Evolutionary conservation across 2,329 filamentous ascomycete genomes (phyloP), one percentile per base, ranked within the genome.

Genomic region (Elsinoe arachidis): DNA sequence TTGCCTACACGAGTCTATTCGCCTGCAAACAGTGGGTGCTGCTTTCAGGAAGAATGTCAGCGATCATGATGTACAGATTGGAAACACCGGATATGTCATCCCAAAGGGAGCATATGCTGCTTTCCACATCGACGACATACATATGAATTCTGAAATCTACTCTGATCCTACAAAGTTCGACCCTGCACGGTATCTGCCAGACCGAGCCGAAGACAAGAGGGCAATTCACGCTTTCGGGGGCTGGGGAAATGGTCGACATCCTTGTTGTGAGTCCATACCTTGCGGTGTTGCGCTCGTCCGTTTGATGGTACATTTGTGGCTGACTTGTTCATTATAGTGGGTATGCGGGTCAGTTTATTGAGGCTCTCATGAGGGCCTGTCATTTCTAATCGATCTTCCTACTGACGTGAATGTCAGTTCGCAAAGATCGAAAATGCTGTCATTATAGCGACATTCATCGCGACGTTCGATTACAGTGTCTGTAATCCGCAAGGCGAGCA

Each of bases 381-480:
- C 41, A 26, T 26, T 26, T 3, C 6, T 26, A 6, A 3, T 44
- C 10, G 19, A 21, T n/a, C 11, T 44, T 15, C 10, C 17, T 21
- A 11, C 41, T 44, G 19, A 44, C 19, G n/a, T 21, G n/a, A 15
- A 11, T 15, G n/a, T 15, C 17, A 44, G 56, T 80, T 81, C 64
- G 78, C 79, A 1, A 80, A 80, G 61, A 66, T 82, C 1, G 78
- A 81, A 63, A 74, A 75, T 56, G 75, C 72, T 52, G 66, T 81
- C 59, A 76, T 79, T 30, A 73, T 71, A 0, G 76, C 76, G 1
- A 73, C 75, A 46, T 79, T 80, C 57, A 56, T 78, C 14, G 73
- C 78, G 2, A 71, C 71, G 43, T 80, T 80, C 56, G 74, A 80
- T 57, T 76, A 75, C 57, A 62, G 68, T 5, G 67, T 78, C 3